Evolutionary conservation across 2,329 filamentous ascomycete genomes (phyloP), one percentile per base, ranked within the genome.

Genomic region (Conoideocrella luteorostrata): DNA sequence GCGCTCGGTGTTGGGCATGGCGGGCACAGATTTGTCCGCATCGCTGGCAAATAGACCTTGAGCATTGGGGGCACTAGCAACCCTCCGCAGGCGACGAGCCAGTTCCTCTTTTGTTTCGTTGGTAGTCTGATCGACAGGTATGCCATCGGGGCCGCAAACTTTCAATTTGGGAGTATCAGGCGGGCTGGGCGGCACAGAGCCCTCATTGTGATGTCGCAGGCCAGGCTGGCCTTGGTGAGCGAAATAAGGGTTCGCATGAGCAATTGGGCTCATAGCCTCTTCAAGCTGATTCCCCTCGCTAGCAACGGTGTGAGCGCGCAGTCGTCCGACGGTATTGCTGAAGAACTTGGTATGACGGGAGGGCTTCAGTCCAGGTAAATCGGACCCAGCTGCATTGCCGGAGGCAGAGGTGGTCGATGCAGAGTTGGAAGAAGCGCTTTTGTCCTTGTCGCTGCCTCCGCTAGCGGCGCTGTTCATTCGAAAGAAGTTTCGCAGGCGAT

Each of bases 231-330:
- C 93, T 68, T 98, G 93, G 63, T 97, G 93, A 53, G 83, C 86
- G 65, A 97, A 98, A 68, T 98, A 98, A 15, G 93, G 93, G 63
- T 98, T 98, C 51, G 89, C 91, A 60, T 91, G 82, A 41, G 90
- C 91, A 4, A 89, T 97, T 21, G 93, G 93, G 59, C 90, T 95
- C 58, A 95, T 75, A 49, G 80, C 74, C 64, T 96, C 90, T 54
- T 96, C 91, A 52, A 96, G 76, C 46, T 84, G 80, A 61, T 96
- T 89, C 55, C 90, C 90, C 67, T 96, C 91, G 67, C 89, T 95
- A 53, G 88, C 88, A 45, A 94, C 87, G 21, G 91, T 97, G 47
- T 86, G 84, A 28, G 89, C 94, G 57, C 91, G 82, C 61, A 91
- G 88, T 55, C 91, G 85, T 60, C 85, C 85, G 60, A 94, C 88